phyloP scores from a whole-genome alignment of 192 early-diverging fungal species.

The Glomus cerebriforme region DNA sequence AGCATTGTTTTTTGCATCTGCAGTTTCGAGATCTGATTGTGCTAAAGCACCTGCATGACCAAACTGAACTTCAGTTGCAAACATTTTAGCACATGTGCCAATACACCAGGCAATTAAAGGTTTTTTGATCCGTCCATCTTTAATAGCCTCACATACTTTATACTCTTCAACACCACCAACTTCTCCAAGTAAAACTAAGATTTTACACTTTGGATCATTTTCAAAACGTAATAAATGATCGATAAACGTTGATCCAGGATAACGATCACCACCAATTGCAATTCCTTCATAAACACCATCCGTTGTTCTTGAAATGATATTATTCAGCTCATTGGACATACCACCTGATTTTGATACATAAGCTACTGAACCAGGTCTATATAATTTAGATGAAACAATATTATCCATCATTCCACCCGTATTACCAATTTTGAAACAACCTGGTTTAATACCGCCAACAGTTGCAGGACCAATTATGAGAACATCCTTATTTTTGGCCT shows the following conservation, averaged over 20 bases:
- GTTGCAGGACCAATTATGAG: slow-evolving; percentile 97
- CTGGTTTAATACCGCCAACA: slow-evolving; percentile 98
- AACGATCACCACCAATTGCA: slow-evolving; percentile 98
- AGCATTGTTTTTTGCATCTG: slow-evolving; percentile 92
- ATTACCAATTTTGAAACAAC: slow-evolving; percentile 99
- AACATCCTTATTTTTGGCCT: slow-evolving; percentile 77
- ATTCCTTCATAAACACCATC: slow-evolving; percentile 99
- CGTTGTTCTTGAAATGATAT: slow-evolving; percentile 95
- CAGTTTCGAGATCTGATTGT: slow-evolving; percentile 94
- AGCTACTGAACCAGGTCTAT: slow-evolving; percentile 93
- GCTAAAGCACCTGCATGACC: slow-evolving; percentile 97
- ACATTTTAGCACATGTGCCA: slow-evolving; percentile 99
- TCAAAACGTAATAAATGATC: slow-evolving; percentile 97
- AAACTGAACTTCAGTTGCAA: slow-evolving; percentile 98
- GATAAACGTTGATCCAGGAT: slow-evolving; percentile 97
- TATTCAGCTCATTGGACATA: slow-evolving; percentile 99
- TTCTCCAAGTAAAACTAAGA: slow-evolving; percentile 93
- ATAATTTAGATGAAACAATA: slow-evolving; percentile 96
- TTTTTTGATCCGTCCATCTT: slow-evolving; percentile 88
- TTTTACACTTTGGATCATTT: slow-evolving; percentile 89
- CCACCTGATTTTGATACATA: slow-evolving; percentile 99
- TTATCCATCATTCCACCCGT: slow-evolving; percentile 99
- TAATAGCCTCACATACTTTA: slow-evolving; percentile 89
- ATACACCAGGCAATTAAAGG: slow-evolving; percentile 99
- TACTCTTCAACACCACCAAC: slow-evolving; percentile 99